Percentiles rank a stretch among this genome's conserved stretches.
Evolutionary conservation across 352 stramenopile genomes (phyloP).

Genomic region (Phytopythium litorale): DNA sequence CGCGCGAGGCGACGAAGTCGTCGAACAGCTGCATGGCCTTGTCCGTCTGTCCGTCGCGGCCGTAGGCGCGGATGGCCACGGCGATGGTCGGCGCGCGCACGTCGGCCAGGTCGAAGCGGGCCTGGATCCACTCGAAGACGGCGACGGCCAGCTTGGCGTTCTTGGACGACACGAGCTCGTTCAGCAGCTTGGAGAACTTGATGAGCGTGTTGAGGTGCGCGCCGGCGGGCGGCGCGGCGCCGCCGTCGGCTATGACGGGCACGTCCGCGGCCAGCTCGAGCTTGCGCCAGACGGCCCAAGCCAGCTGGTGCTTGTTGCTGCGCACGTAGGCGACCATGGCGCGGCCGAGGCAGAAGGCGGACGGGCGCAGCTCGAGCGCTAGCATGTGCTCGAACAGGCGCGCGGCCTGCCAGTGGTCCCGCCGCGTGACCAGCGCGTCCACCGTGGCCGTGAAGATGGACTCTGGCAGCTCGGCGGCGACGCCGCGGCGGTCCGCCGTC

Average conservation of each 20-base stretch:
- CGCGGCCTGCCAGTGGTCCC: constrained; percentile 63
- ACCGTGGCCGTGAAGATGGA: constrained; percentile 78
- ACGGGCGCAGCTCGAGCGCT: constrained; percentile 48
- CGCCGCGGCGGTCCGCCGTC: constrained; percentile 38
- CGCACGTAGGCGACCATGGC: constrained; percentile 79
- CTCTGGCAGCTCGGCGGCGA: constrained; percentile 44
- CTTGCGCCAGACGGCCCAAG: constrained; percentile 67
- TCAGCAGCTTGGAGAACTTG: constrained; percentile 67
- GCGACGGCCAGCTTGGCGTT: constrained; percentile 54
- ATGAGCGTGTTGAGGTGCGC: constrained; percentile 11
- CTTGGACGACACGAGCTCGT: constrained; percentile 52
- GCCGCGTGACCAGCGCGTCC: constrained; percentile 52
- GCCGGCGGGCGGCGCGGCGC: constrained; percentile 13
- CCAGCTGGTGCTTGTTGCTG: constrained; percentile 55
- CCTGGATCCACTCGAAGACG: constrained; percentile 63
- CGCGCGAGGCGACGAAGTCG: constrained; percentile 49
- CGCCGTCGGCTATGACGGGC: not conserved
- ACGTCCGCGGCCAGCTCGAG: constrained; percentile 22
- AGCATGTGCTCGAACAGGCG: constrained; percentile 79
- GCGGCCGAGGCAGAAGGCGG: constrained; percentile 68
- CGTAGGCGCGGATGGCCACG: constrained; percentile 64
- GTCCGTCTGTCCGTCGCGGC: constrained; percentile 61
- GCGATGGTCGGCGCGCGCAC: constrained; percentile 60
- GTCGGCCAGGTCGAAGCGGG: constrained; percentile 30
- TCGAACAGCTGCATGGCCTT: constrained; percentile 67